phyloP scores from a whole-genome alignment of 2,329 filamentous ascomycete genomes.

The Ceratocystis eucalypticola region DNA sequence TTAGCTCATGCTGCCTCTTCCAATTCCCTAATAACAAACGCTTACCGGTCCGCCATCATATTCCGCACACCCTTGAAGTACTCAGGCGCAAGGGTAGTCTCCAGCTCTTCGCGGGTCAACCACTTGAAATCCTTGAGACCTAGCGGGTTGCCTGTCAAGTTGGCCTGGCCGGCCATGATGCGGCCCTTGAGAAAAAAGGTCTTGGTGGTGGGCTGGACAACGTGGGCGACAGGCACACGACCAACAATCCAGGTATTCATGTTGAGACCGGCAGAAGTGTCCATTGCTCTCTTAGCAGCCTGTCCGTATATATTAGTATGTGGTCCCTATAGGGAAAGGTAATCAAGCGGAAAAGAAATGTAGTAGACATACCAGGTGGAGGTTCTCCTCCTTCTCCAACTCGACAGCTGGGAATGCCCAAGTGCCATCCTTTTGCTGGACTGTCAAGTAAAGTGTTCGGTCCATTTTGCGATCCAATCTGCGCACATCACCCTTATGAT shows the following conservation, averaged over 20 bases:
- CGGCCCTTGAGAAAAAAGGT: conserved; percentile 92
- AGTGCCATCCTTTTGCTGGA: conserved; percentile 52
- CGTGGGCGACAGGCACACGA: conserved; percentile 74
- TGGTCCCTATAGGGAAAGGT: background rate
- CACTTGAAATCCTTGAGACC: conserved; percentile 78
- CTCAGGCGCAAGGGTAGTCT: conserved; percentile 46
- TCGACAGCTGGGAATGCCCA: conserved; percentile 75
- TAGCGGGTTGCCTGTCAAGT: conserved; percentile 57
- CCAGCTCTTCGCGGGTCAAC: conserved; percentile 79
- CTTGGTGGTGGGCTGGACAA: conserved; percentile 59
- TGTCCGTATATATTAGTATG: conserved; percentile 29
- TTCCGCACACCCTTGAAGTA: conserved; percentile 69
- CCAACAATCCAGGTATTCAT: conserved; percentile 99
- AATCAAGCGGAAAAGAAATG: background rate
- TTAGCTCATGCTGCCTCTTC: background rate
- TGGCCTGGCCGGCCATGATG: conserved; percentile 92
- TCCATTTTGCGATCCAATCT: conserved; percentile 70
- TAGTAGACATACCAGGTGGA: conserved; percentile 58
- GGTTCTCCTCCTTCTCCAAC: conserved; percentile 55
- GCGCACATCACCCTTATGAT: conserved; percentile 56
- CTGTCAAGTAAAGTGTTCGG: conserved; percentile 74
- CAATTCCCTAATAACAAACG: background rate
- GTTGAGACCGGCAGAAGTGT: conserved; percentile 68
- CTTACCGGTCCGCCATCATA: conserved; percentile 67
- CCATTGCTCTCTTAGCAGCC: conserved; percentile 69